Base-by-base conservation (phyloP, 805 yeast genomes). In the Candida pseudoglaebosa region DNA sequence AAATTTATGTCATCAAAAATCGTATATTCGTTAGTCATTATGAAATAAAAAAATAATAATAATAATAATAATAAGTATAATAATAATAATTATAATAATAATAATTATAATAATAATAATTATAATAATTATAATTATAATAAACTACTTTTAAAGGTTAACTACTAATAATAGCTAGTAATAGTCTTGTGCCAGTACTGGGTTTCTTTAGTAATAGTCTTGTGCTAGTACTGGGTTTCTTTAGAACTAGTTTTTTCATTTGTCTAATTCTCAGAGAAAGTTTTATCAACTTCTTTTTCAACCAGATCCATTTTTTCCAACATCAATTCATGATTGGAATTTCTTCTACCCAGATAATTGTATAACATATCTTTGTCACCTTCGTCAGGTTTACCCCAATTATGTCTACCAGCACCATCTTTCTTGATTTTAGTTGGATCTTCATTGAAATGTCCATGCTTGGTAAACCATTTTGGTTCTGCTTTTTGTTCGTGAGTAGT, bases 381-480 rank as follows among this genome's bases (percentile, higher is more conserved):
- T 6, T 79, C 73, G 6, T 26, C 15, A 10, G n/a, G 6, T 43
- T 70, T 66, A 32, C 97, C 97, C 95, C 96, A 87, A 54, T 88
- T 88, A 48, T 81, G 82, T 51, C 78, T 80, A 34, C 97, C 97
- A 24, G 82, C 83, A 36, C 97, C 97, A 42, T 74, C 73, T 58
- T 85, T 87, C 75, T 87, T 87, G 40, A 84, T 77, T 52, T 78
- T 77, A 54, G 78, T 80, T 39, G 96, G 95, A 45, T 82, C 78
- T 38, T 78, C 73, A 50, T 83, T 80, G 44, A 61, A 60, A 53
- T 74, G 73, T 14, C 95, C 95, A 52, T 77, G 75, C 57, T 83
- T 90, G 40, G 90, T 82, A 60, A 88, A 89, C 77, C 77, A 87
- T 56, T 77, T 80, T 38, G 88, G 77, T 42, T 75, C 74, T 10